phyloP scores from a whole-genome alignment of 805 yeast species.

The Brettanomyces sp. region DNA sequence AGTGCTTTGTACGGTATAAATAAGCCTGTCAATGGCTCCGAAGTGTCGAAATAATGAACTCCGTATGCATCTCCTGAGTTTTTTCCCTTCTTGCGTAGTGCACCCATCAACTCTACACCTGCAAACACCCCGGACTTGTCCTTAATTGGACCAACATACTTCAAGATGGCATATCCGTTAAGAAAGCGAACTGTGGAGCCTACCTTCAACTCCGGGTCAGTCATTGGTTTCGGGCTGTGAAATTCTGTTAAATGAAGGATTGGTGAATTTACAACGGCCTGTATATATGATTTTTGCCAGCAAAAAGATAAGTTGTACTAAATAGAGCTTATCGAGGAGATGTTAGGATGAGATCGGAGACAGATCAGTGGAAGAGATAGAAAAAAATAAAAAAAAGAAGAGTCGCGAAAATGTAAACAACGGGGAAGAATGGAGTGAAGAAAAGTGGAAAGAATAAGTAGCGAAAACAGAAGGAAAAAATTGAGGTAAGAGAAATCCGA shows the following conservation, averaged over 20 bases:
- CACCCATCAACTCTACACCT: conserved; percentile 78
- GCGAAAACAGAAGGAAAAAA: too few species aligned
- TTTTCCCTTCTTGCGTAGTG: conserved; percentile 57
- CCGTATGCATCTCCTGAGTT: conserved; percentile 82
- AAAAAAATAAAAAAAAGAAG: too few species aligned
- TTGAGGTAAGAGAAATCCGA: too few species aligned
- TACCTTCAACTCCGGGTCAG: not conserved
- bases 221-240: not conserved
- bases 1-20: conserved; percentile 53
- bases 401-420: too few species aligned
- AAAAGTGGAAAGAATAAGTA: too few species aligned
- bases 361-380: too few species aligned
- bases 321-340: too few species aligned
- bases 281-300: too few species aligned
- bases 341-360: too few species aligned
- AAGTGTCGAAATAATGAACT: conserved; percentile 54
- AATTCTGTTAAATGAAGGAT: not conserved
- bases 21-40: conserved; percentile 58
- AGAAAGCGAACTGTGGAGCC: not conserved
- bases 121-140: conserved; percentile 72
- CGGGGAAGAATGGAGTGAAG: too few species aligned
- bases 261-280: too few species aligned
- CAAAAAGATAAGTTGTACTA: too few species aligned
- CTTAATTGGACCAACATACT: conserved; percentile 64
- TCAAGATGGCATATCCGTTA: conserved; percentile 40